Conservation (phyloP, 345 rosid species). For the Eucalyptus leucophloia region DNA sequence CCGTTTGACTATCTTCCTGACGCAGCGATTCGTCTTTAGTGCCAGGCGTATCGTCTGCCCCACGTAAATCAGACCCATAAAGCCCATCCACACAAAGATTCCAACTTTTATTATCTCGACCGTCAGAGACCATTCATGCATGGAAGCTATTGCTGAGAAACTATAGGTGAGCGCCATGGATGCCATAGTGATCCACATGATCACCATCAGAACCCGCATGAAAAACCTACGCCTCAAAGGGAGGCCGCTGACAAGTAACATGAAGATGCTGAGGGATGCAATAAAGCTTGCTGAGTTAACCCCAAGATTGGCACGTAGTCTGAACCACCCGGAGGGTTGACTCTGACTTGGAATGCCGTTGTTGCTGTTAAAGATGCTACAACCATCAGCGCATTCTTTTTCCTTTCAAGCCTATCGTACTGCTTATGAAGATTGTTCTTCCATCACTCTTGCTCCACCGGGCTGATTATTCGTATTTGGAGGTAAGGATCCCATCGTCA, state of each 20-base stretch:
- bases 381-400: background rate
- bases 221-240: background rate
- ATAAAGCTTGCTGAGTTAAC: background rate
- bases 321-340: background rate
- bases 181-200: background rate
- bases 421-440: background rate
- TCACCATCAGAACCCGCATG: background rate
- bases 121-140: too few species aligned
- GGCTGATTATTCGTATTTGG: background rate
- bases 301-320: too few species aligned
- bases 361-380: background rate
- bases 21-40: background rate
- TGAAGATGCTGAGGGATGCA: background rate
- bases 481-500: background rate
- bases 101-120: too few species aligned
- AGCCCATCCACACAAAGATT: background rate
- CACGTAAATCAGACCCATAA: background rate
- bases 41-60: background rate
- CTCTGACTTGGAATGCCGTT: background rate
- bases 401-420: background rate
- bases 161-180: background rate
- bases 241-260: background rate
- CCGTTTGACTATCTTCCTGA: background rate
- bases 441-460: rapidly evolving
- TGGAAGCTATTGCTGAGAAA: background rate